Conservation (phyloP, 495 filamentous ascomycete species). For the Penicillium flavigenum region DNA sequence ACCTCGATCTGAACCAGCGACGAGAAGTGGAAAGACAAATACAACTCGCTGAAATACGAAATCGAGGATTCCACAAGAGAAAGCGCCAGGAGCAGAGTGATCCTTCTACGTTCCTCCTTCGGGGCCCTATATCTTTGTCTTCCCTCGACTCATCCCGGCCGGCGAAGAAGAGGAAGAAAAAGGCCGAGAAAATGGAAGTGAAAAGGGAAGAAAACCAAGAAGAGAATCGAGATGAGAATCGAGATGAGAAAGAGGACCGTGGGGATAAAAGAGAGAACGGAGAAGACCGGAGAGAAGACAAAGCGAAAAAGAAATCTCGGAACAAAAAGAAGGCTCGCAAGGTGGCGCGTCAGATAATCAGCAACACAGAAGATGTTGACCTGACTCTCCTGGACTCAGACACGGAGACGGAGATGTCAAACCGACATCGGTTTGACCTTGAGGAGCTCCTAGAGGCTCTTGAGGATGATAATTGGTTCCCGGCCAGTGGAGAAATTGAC, state of each 20-base stretch:
- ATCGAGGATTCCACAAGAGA: conserved; percentile 15
- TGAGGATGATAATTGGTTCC: conserved; percentile 51
- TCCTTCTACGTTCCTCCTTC: neutral
- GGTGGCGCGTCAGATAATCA: neutral
- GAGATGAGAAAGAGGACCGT: neutral
- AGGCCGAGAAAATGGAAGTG: neutral
- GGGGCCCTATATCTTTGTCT: neutral
- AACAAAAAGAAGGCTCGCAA: conserved; percentile 3
- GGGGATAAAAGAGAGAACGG: neutral
- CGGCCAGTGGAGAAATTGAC: conserved; percentile 32
- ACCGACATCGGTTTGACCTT: conserved; percentile 3
- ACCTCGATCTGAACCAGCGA: conserved; percentile 21
- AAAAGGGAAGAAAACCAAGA: neutral
- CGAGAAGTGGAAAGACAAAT: conserved; percentile 23
- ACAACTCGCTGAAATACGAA: conserved; percentile 30
- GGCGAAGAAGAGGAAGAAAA: neutral
- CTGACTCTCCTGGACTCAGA: conserved; percentile 32
- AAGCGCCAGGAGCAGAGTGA: neutral
- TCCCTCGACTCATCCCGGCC: neutral
- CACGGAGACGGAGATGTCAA: neutral
- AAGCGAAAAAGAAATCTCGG: conserved; percentile 1
- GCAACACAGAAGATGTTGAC: conserved; percentile 28
- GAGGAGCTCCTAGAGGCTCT: conserved; percentile 31
- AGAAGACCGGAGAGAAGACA: neutral
- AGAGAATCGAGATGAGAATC: neutral